Evolutionary conservation across 129 eudicot genomes (phyloP).

Genomic region (Saussurea involucrata): DNA sequence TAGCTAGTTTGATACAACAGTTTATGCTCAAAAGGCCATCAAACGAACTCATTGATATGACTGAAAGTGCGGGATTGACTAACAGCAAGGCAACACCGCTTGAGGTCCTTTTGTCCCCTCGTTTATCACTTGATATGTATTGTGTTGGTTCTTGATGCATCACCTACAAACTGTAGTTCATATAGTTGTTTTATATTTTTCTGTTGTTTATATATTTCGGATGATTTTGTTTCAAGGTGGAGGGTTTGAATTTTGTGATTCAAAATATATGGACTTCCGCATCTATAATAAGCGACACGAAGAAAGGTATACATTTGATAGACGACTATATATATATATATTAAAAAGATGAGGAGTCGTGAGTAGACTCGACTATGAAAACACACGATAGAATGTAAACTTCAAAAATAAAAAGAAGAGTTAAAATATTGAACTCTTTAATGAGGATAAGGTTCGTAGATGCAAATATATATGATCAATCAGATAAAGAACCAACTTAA

Average conservation of each 20-base stretch:
- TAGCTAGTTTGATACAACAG: constrained; percentile 24
- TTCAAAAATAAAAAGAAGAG: no score
- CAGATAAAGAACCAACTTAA: no score
- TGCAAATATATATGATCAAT: no score
- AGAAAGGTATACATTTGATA: no score
- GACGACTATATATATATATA: no score
- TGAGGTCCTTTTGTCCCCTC: constrained; percentile 13
- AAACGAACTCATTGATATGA: constrained; percentile 28
- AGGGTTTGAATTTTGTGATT: background rate
- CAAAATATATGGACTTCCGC: background rate
- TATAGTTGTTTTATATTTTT: background rate
- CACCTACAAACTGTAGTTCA: background rate
- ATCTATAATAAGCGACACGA: no score
- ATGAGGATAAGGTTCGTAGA: no score
- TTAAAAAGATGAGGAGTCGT: no score
- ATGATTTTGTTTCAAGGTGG: background rate
- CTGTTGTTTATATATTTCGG: background rate
- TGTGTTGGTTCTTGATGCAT: background rate
- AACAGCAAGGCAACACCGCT: constrained; percentile 16
- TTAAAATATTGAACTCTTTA: no score
- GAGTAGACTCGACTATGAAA: no score
- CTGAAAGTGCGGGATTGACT: constrained; percentile 16
- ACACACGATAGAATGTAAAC: no score
- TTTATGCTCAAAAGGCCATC: constrained; percentile 3
- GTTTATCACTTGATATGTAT: background rate